A percentile compares a stretch with the other conserved stretches of the same genome.
Evolutionary conservation across 306 rosid species (phyloP).

Genomic region (Quercus aquifolioides): DNA sequence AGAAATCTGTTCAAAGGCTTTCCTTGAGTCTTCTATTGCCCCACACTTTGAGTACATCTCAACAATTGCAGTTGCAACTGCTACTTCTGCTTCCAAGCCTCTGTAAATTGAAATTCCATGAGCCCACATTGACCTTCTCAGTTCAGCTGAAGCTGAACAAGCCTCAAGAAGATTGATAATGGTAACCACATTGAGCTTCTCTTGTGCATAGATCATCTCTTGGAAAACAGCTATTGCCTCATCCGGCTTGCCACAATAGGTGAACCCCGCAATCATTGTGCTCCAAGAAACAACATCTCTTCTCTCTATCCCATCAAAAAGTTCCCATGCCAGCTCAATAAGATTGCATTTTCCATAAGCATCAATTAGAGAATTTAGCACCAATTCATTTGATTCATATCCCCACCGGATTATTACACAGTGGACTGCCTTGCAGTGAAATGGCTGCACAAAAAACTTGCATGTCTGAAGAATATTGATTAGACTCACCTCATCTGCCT

Average conservation of each 20-base stretch:
- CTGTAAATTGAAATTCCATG: constrained; percentile 37
- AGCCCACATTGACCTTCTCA: constrained; percentile 39
- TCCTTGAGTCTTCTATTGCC: constrained; percentile 33
- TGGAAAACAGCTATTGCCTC: constrained; percentile 30
- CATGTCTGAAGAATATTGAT: constrained; percentile 42
- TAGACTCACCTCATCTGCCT: constrained; percentile 39
- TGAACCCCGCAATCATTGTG: constrained; percentile 49
- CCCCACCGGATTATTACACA: constrained; percentile 28
- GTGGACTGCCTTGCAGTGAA: constrained; percentile 33
- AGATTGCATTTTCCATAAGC: constrained; percentile 44
- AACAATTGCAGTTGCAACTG: constrained; percentile 36
- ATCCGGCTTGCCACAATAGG: constrained; percentile 28
- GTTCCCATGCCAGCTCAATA: constrained; percentile 23
- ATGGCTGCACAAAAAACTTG: constrained; percentile 25
- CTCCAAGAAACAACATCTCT: constrained; percentile 47
- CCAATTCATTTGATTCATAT: constrained; percentile 30
- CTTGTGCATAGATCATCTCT: constrained; percentile 27
- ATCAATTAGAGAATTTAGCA: constrained; percentile 39
- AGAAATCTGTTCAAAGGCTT: constrained; percentile 32
- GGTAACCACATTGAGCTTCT: constrained; percentile 34
- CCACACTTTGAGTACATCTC: constrained; percentile 57
- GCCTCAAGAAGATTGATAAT: constrained; percentile 38
- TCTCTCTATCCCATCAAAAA: constrained; percentile 34
- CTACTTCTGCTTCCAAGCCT: constrained; percentile 28
- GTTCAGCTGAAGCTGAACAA: constrained; percentile 35